A percentile compares a stretch with the other conserved stretches of the same genome.
Evolutionary conservation across 306 rosid genomes (phyloP).

Genomic region (Gynostemma pentaphyllum): DNA sequence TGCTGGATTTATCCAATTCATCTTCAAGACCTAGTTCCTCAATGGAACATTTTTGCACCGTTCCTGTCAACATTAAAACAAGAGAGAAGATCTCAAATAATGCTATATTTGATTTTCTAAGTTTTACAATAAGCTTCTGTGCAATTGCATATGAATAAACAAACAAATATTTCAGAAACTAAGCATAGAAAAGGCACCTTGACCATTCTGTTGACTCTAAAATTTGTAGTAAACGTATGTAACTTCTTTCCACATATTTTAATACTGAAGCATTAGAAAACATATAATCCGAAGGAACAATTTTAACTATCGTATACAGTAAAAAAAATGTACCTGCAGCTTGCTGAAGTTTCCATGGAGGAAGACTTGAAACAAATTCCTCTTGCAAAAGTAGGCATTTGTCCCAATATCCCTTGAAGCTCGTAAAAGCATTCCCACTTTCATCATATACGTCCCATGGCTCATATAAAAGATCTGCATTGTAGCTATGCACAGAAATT

Average conservation of each 20-base stretch:
- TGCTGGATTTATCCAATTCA: conserved; percentile 72
- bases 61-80: conserved; percentile 37
- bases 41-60: conserved; percentile 27
- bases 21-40: conserved; percentile 78
- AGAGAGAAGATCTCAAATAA: conserved; percentile 8
- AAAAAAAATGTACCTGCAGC: conserved; percentile 48
- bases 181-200: neutral
- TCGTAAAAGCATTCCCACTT: conserved; percentile 67
- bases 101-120: neutral
- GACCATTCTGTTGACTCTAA: neutral
- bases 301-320: neutral
- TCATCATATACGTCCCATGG: conserved; percentile 75
- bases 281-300: neutral
- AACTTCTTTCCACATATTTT: neutral
- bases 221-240: neutral
- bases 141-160: neutral
- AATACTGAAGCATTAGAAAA: neutral
- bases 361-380: conserved; percentile 40
- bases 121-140: neutral
- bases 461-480: conserved; percentile 76
- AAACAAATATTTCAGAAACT: neutral
- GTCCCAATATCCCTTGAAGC: conserved; percentile 67
- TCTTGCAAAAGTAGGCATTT: conserved; percentile 46
- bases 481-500: conserved; percentile 76
- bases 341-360: conserved; percentile 61